Conservation (phyloP, 768 basidiomycete species). For the Naganishia kalamii region DNA sequence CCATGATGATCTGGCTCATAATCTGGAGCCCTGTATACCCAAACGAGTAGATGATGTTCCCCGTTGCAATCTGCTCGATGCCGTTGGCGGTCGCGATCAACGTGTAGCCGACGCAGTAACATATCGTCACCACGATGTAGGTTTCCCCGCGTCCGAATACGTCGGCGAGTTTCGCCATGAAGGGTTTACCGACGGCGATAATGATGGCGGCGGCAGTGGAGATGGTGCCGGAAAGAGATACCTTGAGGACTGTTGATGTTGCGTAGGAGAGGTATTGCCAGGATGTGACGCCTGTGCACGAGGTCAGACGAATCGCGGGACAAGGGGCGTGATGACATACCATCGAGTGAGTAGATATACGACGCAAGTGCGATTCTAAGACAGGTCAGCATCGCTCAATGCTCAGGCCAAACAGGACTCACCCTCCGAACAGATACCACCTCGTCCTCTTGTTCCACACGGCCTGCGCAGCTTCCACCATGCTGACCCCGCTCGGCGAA, state of each 20-base stretch:
- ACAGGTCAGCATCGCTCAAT: not conserved
- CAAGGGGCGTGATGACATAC: constrained; percentile 19
- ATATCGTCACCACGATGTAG: constrained; percentile 51
- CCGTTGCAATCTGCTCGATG: constrained; percentile 39
- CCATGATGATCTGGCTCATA: constrained; percentile 48
- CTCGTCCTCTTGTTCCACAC: constrained; percentile 53
- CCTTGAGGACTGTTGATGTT: constrained; percentile 53
- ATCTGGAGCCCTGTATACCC: constrained; percentile 42
- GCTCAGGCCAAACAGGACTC: constrained; percentile 22
- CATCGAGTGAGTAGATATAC: constrained; percentile 71
- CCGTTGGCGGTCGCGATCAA: constrained; percentile 36
- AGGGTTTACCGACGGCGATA: constrained; percentile 58
- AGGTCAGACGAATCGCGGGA: not conserved
- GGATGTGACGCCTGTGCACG: constrained; percentile 54
- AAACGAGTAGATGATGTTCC: constrained; percentile 51
- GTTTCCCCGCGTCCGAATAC: constrained; percentile 62
- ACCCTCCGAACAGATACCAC: constrained; percentile 62
- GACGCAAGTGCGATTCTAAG: constrained; percentile 59
- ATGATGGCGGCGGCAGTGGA: constrained; percentile 49
- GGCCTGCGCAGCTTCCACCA: constrained; percentile 35
- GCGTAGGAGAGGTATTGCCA: constrained; percentile 61
- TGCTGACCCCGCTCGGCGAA: constrained; percentile 27
- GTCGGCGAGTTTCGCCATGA: constrained; percentile 69
- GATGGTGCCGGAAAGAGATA: constrained; percentile 57
- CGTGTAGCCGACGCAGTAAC: constrained; percentile 50